Evolutionary conservation across 306 rosid genomes (phyloP).

Genomic region (Erythrophleum fordii): DNA sequence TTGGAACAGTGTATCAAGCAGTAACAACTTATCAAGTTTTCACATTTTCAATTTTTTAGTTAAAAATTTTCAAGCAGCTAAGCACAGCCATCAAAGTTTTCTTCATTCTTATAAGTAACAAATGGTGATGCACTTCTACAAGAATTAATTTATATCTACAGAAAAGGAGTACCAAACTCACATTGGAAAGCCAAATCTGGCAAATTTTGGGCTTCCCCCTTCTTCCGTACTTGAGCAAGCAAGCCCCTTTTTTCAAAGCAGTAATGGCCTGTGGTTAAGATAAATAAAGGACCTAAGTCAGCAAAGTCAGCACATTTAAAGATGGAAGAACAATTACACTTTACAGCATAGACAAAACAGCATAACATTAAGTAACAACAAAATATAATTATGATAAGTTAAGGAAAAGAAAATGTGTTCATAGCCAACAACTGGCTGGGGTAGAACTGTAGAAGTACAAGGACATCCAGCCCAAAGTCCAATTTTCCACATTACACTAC

Average conservation of each 20-base stretch:
- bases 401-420: not conserved
- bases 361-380: not conserved
- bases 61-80: not conserved
- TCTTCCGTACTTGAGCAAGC: constrained; percentile 96
- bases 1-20: not conserved
- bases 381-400: not conserved
- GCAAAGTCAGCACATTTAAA: constrained; percentile 21
- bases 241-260: constrained; percentile 95
- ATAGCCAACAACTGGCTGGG: not conserved
- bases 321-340: not conserved
- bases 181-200: constrained; percentile 94
- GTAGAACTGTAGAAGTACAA: not conserved
- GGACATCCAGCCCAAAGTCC: constrained; percentile 12
- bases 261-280: constrained; percentile 82
- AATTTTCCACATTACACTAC: constrained; percentile 6
- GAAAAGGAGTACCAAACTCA: constrained; percentile 53
- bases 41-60: not conserved
- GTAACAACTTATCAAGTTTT: not conserved
- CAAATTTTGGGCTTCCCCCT: constrained; percentile 98
- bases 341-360: not conserved
- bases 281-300: constrained; percentile 42
- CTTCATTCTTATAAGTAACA: not conserved
- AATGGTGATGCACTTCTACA: not conserved
- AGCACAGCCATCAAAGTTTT: not conserved
- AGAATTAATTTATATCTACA: not conserved